Evolutionary conservation across 2,329 filamentous ascomycete genomes (phyloP), one percentile per base, ranked within the genome.

Genomic region (Alternaria triticimaculans): DNA sequence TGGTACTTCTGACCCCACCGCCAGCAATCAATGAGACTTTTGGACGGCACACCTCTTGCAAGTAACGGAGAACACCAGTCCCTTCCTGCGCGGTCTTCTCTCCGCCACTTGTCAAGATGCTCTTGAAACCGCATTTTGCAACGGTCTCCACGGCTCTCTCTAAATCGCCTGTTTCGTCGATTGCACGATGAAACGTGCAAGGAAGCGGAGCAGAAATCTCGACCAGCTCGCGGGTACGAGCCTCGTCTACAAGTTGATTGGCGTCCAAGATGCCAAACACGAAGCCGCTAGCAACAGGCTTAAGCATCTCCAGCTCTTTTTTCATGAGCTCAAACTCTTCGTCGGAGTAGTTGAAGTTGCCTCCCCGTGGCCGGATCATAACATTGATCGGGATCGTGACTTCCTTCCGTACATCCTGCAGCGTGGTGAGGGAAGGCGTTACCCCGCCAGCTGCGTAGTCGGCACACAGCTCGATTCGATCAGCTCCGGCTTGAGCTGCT

Each of bases 141-240:
- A 85, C 73, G 18, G 75, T 75, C 9, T 80, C 72, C 10, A 83
- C 68, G 2, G 76, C 81, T 48, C 69, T 55, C 0, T 70, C 60
- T 12, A 73, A 56, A 65, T 80, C 72, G 5, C 46, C 37, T 1
- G 83, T 78, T 45, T 78, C 67, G 68, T 87, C 86, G 65, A 87
- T 85, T 0, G 86, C 86, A 8, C 85, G 80, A 69, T 87, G 86
- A 56, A 88, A 88, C 3, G 85, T 87, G 69, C 85, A 87, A 3
- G 83, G 82, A 25, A 80, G 69, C 4, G 80, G 79, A 3, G 65
- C 70, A 1, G 85, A 84, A 4, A 80, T 64, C 12, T 71, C 58
- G 0, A 87, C 80, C 6, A 87, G 72, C 50, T 80, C 74, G 21
- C 62, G 67, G 51, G 82, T 85, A 21, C 79, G 74, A n/a, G 62